Evolutionary conservation across 768 basidiomycete genomes (phyloP), one percentile per base, ranked within the genome.

Genomic region (Rhodotorula sphaerocarpa): DNA sequence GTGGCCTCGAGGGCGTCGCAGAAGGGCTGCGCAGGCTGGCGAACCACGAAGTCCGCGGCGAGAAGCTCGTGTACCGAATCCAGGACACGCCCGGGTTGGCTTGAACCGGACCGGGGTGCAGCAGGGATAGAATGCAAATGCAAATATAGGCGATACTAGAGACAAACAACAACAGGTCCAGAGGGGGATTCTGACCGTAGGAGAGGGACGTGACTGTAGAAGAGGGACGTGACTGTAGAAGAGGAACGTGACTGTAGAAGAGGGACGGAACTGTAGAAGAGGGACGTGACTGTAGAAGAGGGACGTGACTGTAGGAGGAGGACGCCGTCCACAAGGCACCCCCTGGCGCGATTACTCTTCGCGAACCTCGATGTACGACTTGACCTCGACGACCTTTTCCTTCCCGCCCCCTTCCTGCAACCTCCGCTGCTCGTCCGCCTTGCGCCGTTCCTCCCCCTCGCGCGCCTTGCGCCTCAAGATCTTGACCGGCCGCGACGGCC

Each of bases 21-120:
- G 70, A 72, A 46, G 72, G 72, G 0, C 25, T 73, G 50, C 36
- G 71, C 50, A 53, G 65, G 34, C 46, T 73, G 23, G 9, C 69
- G 53, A 18, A 68, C 52, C 59, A 61, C 23, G 64, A 71, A 41
- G 72, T 71, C 20, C 59, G 43, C 20, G 70, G 63, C 14, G 64
- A 63, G 42, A 73, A 73, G 66, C 57, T 72, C 5, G 72, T 73
- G 7, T 72, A 66, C 51, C 47, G 69, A 25, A 65, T 73, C 45
- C 52, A 27, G 7, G 71, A 71, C 31, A 72, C 64, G 28, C 60
- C 59, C 3, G 70, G 66, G 6, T 33, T 69, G 23, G 48, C 28
- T 7, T 58, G 18, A 36, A 39, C 39, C 39, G 18, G 42, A 43
- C 42, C 14, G 21, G 14, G 14, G 21, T 15, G 21, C 15, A 43